Conservation (phyloP, 768 basidiomycete species). For the Boletus patriciae region DNA sequence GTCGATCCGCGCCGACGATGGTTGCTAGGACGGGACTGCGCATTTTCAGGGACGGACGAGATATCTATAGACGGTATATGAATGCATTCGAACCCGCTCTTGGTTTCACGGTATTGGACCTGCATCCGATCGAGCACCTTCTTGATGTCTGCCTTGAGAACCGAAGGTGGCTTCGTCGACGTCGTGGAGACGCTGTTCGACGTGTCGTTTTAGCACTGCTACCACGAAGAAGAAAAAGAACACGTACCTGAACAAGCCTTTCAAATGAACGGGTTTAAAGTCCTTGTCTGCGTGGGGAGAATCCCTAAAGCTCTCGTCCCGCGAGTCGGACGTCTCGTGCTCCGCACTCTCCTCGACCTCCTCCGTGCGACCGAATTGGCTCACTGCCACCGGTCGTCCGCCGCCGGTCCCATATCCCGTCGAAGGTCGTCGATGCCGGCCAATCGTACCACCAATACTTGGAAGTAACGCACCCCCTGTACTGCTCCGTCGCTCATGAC, state of each 20-base stretch:
- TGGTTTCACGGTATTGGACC: slow-evolving; percentile 89
- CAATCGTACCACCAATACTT: slow-evolving; percentile 54
- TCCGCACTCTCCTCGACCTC: slow-evolving; percentile 51
- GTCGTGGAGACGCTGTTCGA: slow-evolving; percentile 84
- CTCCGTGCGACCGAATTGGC: slow-evolving; percentile 51
- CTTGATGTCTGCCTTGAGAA: slow-evolving; percentile 81
- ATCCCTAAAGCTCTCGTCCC: slow-evolving; percentile 48
- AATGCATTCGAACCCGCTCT: slow-evolving; percentile 93
- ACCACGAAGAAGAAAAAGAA: background rate
- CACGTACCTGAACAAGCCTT: slow-evolving; percentile 87
- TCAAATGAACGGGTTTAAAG: slow-evolving; percentile 92
- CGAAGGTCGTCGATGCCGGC: slow-evolving; percentile 69
- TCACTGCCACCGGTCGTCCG: slow-evolving; percentile 37
- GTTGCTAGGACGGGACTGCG: slow-evolving; percentile 34
- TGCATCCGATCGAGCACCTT: slow-evolving; percentile 92
- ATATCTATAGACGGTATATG: slow-evolving; percentile 94
- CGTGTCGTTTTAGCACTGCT: background rate
- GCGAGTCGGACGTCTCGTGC: slow-evolving; percentile 33
- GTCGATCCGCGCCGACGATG: slow-evolving; percentile 47
- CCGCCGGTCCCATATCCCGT: slow-evolving; percentile 51
- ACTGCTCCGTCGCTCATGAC: slow-evolving; percentile 77
- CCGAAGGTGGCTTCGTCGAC: slow-evolving; percentile 78
- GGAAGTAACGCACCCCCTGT: slow-evolving; percentile 62
- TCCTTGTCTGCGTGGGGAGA: slow-evolving; percentile 62
- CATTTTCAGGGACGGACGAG: slow-evolving; percentile 58